These are phyloP conservation scores for Exophiala sp. DNA, from an alignment of 2,329 filamentous ascomycete species.

Conservation along the genomic window DNA sequence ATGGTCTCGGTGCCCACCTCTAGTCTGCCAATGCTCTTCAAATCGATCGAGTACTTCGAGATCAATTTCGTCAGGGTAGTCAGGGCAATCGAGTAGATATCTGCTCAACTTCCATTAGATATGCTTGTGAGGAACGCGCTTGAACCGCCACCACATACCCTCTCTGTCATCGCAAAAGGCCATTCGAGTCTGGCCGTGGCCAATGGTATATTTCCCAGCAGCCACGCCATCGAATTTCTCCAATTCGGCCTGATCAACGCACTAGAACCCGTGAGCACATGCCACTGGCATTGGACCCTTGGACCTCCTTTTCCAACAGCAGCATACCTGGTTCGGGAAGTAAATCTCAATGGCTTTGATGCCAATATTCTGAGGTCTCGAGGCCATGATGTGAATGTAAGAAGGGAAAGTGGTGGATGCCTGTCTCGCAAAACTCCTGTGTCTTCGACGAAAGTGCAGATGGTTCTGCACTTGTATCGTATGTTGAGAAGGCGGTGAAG, in stretches of 20 bases:
- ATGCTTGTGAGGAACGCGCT: not conserved
- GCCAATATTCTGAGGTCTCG: conserved; percentile 79
- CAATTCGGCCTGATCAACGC: conserved; percentile 75
- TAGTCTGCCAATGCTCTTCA: conserved; percentile 69
- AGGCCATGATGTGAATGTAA: conserved; percentile 50
- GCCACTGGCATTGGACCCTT: not conserved
- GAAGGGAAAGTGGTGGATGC: not conserved
- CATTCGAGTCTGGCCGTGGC: conserved; percentile 86
- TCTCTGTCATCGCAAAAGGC: conserved; percentile 86
- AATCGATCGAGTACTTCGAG: conserved; percentile 76
- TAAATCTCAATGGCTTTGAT: conserved; percentile 92
- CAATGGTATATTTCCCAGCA: conserved; percentile 82
- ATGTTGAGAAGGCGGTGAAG: conserved; percentile 13
- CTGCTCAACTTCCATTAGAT: conserved; percentile 41
- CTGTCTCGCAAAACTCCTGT: not conserved
- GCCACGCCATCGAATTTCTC: conserved; percentile 82
- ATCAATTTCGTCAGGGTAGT: conserved; percentile 72
- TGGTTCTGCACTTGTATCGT: not conserved
- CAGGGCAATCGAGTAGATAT: conserved; percentile 81
- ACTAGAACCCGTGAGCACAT: conserved; percentile 46
- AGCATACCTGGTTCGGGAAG: conserved; percentile 72
- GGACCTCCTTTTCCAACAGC: not conserved
- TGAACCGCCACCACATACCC: conserved; percentile 48
- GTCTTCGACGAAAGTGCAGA: not conserved
- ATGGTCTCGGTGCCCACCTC: conserved; percentile 83